A percentile compares a stretch with the other conserved stretches of the same genome.
phyloP scores from a whole-genome alignment of 306 rosid species.

The Cicer bijugum region DNA sequence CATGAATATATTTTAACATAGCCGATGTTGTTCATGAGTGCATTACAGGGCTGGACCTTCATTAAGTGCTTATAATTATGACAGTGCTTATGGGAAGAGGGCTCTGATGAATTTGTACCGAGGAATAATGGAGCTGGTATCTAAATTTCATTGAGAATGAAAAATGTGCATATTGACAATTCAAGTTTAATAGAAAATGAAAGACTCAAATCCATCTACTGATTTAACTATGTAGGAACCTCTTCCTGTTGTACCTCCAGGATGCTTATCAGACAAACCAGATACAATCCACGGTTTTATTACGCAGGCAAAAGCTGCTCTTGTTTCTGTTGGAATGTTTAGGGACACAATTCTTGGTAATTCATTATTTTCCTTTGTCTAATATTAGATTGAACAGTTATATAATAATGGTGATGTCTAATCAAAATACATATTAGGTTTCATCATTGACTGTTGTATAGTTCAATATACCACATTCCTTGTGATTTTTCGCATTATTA shows the following conservation, averaged over 20 bases:
- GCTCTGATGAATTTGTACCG: slow-evolving; percentile 83
- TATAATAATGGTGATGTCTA: neutral
- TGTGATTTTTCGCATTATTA: slow-evolving; percentile 34
- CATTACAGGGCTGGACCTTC: slow-evolving; percentile 89
- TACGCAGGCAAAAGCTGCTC: slow-evolving; percentile 80
- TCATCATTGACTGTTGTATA: slow-evolving; percentile 14
- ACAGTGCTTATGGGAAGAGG: slow-evolving; percentile 88
- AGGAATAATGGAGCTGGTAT: slow-evolving; percentile 96
- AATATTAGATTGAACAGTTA: slow-evolving; percentile 11
- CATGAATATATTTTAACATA: slow-evolving; percentile 38
- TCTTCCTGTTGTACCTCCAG: slow-evolving; percentile 92
- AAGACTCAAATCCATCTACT: slow-evolving; percentile 39
- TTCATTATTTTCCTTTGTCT: slow-evolving; percentile 26
- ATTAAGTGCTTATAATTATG: slow-evolving; percentile 91
- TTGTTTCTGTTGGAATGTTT: slow-evolving; percentile 84
- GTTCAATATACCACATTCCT: slow-evolving; percentile 18
- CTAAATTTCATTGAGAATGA: slow-evolving; percentile 37
- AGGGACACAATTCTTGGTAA: slow-evolving; percentile 71
- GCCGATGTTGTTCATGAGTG: slow-evolving; percentile 36
- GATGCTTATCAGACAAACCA: slow-evolving; percentile 78
- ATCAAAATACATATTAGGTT: neutral
- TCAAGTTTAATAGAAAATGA: slow-evolving; percentile 28
- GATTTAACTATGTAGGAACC: slow-evolving; percentile 63
- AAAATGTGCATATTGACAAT: slow-evolving; percentile 29
- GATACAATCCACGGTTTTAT: slow-evolving; percentile 77